Evolutionary conservation across 225 moss, liverwort and hornwort species (phyloP).

Genomic region (Neckera pumila): DNA sequence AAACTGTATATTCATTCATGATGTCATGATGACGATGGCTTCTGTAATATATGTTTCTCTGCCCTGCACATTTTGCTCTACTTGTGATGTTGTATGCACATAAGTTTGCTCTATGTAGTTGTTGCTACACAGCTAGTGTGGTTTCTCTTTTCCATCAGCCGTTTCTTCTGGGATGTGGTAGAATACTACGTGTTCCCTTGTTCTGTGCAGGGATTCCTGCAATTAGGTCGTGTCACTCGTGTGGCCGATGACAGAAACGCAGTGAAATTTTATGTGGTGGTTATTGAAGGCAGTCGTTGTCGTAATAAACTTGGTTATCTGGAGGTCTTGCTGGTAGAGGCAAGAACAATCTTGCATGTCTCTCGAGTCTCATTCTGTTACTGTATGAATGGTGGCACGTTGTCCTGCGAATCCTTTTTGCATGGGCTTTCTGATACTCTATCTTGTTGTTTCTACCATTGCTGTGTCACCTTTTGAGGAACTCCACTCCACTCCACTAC

Average conservation of each 20-base stretch:
- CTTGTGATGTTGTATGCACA: background rate
- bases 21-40: conserved; percentile 56
- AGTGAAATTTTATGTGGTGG: background rate
- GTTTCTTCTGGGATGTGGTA: background rate
- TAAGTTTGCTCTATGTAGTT: background rate
- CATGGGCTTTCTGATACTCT: background rate
- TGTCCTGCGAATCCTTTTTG: background rate
- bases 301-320: background rate
- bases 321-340: background rate
- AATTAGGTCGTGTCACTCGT: background rate
- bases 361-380: background rate
- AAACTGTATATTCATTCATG: conserved; percentile 67
- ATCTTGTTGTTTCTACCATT: background rate
- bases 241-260: too few relatives aligned
- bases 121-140: background rate
- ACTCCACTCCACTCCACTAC: background rate
- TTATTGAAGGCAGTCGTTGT: background rate
- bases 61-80: conserved; percentile 32
- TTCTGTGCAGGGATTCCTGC: background rate
- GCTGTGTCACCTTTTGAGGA: background rate
- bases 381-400: background rate
- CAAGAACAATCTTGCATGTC: background rate
- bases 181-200: background rate
- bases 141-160: background rate
- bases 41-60: conserved; percentile 66